A percentile compares a stretch with the other conserved stretches of the same genome.
phyloP scores from a whole-genome alignment of 345 rosid genomes.

The Gossypium stocksii region DNA sequence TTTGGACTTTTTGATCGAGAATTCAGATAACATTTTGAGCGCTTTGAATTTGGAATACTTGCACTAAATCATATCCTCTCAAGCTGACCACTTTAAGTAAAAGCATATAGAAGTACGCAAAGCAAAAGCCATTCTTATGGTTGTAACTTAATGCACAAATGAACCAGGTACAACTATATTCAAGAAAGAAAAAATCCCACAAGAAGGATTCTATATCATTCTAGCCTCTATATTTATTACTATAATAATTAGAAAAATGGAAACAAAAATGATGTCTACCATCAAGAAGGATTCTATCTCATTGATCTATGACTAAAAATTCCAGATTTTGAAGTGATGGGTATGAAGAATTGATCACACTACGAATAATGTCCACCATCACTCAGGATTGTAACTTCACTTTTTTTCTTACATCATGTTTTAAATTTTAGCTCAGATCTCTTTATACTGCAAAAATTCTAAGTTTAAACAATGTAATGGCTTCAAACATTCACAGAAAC shows the following conservation, averaged over 20 bases:
- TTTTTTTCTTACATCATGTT: background rate
- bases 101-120: background rate
- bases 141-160: background rate
- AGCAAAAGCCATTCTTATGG: background rate
- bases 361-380: background rate
- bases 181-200: background rate
- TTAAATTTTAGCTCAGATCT: background rate
- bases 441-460: background rate
- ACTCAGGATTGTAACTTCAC: background rate
- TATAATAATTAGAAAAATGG: background rate
- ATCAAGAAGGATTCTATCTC: background rate
- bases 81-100: conserved; percentile 1
- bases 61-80: background rate
- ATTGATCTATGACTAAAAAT: background rate
- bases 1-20: background rate
- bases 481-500: background rate
- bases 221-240: background rate
- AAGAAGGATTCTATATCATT: background rate
- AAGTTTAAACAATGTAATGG: background rate
- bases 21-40: background rate
- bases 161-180: background rate
- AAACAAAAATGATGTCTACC: background rate
- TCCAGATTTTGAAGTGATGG: background rate
- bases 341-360: background rate
- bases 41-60: background rate